phyloP scores from a whole-genome alignment of 345 rosid genomes.

The Euphorbia pulcherrima region DNA sequence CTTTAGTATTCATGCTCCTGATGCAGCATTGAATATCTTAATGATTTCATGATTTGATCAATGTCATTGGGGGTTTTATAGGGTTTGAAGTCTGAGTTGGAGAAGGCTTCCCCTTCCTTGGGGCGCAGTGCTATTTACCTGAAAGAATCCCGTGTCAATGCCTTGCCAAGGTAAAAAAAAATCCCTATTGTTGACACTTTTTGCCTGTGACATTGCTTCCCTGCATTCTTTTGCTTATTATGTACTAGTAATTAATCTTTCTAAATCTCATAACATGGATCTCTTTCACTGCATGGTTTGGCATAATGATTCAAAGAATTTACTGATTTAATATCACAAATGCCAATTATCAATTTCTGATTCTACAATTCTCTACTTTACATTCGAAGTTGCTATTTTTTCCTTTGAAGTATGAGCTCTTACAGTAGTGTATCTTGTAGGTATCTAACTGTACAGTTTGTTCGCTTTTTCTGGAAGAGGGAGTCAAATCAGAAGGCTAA shows the following conservation, averaged over 20 bases:
- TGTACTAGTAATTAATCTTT: neutral
- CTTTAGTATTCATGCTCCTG: neutral
- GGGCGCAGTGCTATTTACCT: slow-evolving; percentile 79
- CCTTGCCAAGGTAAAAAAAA: slow-evolving; percentile 64
- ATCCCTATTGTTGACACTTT: slow-evolving; percentile 6
- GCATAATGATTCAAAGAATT: neutral
- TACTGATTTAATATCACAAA: neutral
- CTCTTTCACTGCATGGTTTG: neutral
- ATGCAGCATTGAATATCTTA: neutral
- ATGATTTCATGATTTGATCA: neutral
- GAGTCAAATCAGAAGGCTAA: slow-evolving; percentile 98
- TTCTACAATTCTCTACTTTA: neutral
- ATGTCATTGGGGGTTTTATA: slow-evolving; percentile 22
- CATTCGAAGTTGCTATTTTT: slow-evolving; percentile 4
- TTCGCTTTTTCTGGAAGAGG: slow-evolving; percentile 99
- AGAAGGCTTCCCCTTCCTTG: slow-evolving; percentile 82
- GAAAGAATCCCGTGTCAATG: slow-evolving; percentile 79
- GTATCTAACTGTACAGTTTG: slow-evolving; percentile 97
- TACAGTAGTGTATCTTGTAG: slow-evolving; percentile 37
- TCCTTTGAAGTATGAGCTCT: slow-evolving; percentile 4
- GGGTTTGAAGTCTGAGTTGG: slow-evolving; percentile 94
- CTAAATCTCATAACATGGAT: neutral
- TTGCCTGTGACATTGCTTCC: neutral
- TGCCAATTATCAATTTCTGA: neutral
- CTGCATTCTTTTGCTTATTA: neutral